Percentiles rank a stretch among this genome's conserved stretches.
phyloP scores from a whole-genome alignment of 1,284 basidiomycete species.

The Hortiboletus rubellus region DNA sequence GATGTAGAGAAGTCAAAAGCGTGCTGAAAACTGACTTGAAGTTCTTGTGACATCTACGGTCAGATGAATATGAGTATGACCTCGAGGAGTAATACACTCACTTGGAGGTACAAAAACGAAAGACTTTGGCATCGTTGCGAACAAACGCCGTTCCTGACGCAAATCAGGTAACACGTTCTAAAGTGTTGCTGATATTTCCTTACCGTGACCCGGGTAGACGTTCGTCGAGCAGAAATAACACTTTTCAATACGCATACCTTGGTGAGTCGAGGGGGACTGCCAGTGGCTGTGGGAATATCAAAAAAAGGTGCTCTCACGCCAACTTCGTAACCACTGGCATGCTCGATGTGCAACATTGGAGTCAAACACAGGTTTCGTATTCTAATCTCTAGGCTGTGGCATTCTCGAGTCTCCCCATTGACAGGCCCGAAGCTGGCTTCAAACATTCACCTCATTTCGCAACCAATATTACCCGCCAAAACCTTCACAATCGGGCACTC shows the following conservation, averaged over 20 bases:
- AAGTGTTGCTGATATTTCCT: constrained; percentile 12
- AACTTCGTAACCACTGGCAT: too few relatives aligned
- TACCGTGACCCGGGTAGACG: constrained; percentile 94
- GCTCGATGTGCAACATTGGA: neutral
- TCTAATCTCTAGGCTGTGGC: neutral
- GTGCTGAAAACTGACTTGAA: constrained; percentile 71
- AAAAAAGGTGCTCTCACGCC: too few relatives aligned
- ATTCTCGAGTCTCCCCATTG: neutral
- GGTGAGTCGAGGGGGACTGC: neutral
- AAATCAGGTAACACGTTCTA: neutral
- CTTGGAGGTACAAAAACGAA: constrained; percentile 97
- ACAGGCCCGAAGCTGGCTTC: neutral
- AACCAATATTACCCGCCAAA: neutral
- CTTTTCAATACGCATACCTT: constrained; percentile 81
- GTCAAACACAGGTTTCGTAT: too few relatives aligned
- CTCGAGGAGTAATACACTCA: constrained; percentile 41
- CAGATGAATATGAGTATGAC: constrained; percentile 12
- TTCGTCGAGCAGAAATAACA: constrained; percentile 93
- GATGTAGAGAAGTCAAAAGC: neutral
- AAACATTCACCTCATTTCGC: neutral
- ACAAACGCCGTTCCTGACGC: constrained; percentile 84
- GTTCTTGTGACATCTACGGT: constrained; percentile 88
- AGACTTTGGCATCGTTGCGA: constrained; percentile 94
- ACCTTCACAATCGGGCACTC: constrained; percentile 5
- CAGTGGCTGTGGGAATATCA: constrained; percentile 25